These are phyloP conservation scores for Aspergillus aculeatus DNA, from an alignment of 2,329 filamentous ascomycete genomes.

Conservation along the genomic window DNA sequence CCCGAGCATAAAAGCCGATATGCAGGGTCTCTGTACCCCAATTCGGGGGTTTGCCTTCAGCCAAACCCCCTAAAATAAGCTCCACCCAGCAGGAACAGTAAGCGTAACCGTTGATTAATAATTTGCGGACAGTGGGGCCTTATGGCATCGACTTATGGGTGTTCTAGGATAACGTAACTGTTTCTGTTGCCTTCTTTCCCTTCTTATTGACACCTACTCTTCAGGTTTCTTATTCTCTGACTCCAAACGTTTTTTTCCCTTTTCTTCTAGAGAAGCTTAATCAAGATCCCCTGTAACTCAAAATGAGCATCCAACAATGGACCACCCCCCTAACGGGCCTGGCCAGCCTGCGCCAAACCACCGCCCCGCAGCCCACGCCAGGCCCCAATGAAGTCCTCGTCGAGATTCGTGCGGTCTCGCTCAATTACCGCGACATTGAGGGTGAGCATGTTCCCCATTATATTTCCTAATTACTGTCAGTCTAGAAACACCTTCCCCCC, in stretches of 20 bases:
- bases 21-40: background rate
- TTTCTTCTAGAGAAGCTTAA: too few relatives aligned
- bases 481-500: too few relatives aligned
- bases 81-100: background rate
- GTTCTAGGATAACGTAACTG: too few relatives aligned
- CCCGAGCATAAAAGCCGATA: background rate
- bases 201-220: background rate
- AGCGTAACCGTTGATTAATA: background rate
- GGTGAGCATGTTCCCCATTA: conserved; percentile 23
- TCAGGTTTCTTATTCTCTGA: background rate
- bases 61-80: background rate
- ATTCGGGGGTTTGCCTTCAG: too few relatives aligned
- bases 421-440: conserved; percentile 55
- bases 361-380: conserved; percentile 49
- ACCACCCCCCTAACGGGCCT: conserved; percentile 56
- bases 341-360: conserved; percentile 50
- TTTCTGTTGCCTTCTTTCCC: background rate
- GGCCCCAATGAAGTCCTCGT: conserved; percentile 55
- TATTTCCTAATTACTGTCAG: too few relatives aligned
- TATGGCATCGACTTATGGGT: background rate
- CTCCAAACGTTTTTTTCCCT: too few relatives aligned
- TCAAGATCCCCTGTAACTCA: background rate
- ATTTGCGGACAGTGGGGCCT: background rate
- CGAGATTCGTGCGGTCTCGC: conserved; percentile 52
- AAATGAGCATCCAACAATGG: conserved; percentile 48